phyloP scores from a whole-genome alignment of 1,284 basidiomycete species.

The Porogramme epimiltina region DNA sequence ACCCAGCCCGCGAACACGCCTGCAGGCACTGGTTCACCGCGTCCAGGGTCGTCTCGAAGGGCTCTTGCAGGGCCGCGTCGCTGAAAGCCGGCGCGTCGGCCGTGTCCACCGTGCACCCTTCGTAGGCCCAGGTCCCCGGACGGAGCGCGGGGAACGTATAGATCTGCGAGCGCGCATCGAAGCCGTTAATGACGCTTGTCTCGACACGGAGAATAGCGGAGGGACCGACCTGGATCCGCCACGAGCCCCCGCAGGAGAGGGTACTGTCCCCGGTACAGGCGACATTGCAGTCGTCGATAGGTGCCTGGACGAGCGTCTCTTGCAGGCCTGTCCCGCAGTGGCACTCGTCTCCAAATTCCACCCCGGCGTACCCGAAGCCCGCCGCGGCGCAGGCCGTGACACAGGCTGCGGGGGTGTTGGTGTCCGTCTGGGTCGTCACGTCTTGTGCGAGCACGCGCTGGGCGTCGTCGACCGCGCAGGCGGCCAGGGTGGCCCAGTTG shows the following conservation, averaged over 20 bases:
- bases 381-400: constrained; percentile 18
- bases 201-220: neutral
- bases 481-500: constrained; percentile 20
- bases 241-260: constrained; percentile 22
- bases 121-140: constrained; percentile 18
- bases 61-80: constrained; percentile 1
- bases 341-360: constrained; percentile 29
- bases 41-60: constrained; percentile 17
- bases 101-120: constrained; percentile 16
- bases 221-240: constrained; percentile 23
- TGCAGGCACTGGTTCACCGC: constrained; percentile 22
- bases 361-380: constrained; percentile 27
- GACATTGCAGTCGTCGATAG: constrained; percentile 23
- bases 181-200: neutral
- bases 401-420: constrained; percentile 23
- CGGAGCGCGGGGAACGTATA: constrained; percentile 19
- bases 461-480: constrained; percentile 26
- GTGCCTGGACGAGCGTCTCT: constrained; percentile 10
- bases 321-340: constrained; percentile 27
- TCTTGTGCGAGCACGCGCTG: constrained; percentile 21
- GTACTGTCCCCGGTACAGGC: constrained; percentile 20
- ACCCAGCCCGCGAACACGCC: constrained; percentile 17
- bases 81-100: constrained; percentile 13
- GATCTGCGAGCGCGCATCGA: constrained; percentile 1
- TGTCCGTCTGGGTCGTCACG: constrained; percentile 15